phyloP scores from a whole-genome alignment of 371 early-diverging fungal species.

The Mucor irregularis region DNA sequence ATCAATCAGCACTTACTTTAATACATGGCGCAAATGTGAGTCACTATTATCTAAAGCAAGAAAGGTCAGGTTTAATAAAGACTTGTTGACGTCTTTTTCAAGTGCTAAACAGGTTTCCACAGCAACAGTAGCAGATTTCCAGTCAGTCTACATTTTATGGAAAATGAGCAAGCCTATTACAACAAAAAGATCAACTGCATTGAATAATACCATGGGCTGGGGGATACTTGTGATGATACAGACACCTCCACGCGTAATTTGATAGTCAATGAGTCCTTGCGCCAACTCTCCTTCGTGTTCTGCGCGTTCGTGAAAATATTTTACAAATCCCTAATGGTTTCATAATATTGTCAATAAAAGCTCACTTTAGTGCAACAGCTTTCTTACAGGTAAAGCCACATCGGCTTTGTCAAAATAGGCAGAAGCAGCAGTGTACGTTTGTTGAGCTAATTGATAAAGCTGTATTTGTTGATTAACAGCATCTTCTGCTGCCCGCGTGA shows the following conservation, averaged over 20 bases:
- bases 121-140: slow-evolving; percentile 40
- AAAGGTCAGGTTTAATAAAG: slow-evolving; percentile 54
- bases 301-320: slow-evolving; percentile 60
- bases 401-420: slow-evolving; percentile 53
- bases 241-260: slow-evolving; percentile 61
- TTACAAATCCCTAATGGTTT: slow-evolving; percentile 43
- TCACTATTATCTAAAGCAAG: slow-evolving; percentile 53
- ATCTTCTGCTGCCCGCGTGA: slow-evolving; percentile 52
- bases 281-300: slow-evolving; percentile 52
- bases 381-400: slow-evolving; percentile 53
- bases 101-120: slow-evolving; percentile 40
- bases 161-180: too few species aligned
- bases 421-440: slow-evolving; percentile 54
- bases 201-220: slow-evolving; percentile 30
- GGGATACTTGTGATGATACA: slow-evolving; percentile 38
- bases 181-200: neutral
- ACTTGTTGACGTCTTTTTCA: slow-evolving; percentile 63
- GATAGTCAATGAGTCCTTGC: slow-evolving; percentile 61
- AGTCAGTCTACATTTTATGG: slow-evolving; percentile 27
- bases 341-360: neutral
- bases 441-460: slow-evolving; percentile 54
- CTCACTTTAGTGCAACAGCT: neutral
- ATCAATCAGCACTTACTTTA: too few species aligned
- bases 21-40: slow-evolving; percentile 55
- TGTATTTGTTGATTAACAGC: slow-evolving; percentile 59